phyloP scores from a whole-genome alignment of 2,329 filamentous ascomycete species.

The Esteya vermicola region DNA sequence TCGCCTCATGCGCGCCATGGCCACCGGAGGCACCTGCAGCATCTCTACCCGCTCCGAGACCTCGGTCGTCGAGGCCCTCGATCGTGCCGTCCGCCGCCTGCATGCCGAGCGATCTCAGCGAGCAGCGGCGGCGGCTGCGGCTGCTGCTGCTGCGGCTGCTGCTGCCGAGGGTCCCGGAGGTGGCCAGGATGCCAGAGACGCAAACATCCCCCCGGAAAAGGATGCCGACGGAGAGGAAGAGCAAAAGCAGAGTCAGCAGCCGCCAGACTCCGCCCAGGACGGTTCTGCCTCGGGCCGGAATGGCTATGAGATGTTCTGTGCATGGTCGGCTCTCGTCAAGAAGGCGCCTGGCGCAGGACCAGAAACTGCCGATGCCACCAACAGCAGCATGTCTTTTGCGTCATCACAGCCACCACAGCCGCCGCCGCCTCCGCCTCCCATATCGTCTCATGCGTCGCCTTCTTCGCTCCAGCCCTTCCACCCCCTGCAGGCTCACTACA shows the following conservation, averaged over 20 bases:
- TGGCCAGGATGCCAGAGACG: not conserved
- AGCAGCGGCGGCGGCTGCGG: not conserved
- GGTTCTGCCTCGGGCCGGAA: not conserved
- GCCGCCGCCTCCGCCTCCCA: too few species aligned
- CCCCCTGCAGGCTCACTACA: too few species aligned
- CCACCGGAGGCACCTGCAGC: slow-evolving; percentile 1
- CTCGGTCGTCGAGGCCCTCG: slow-evolving; percentile 4
- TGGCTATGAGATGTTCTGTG: slow-evolving; percentile 4
- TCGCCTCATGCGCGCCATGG: slow-evolving; percentile 3
- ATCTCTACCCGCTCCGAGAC: slow-evolving; percentile 4
- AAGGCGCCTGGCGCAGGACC: not conserved
- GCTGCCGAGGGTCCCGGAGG: not conserved
- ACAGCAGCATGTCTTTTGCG: not conserved
- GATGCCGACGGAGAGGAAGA: too few species aligned
- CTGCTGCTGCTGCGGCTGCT: not conserved
- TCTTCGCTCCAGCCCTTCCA: too few species aligned
- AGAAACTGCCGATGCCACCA: not conserved
- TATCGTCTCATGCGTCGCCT: too few species aligned
- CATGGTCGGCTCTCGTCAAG: not conserved
- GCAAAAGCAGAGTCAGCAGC: too few species aligned
- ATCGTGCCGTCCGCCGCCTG: slow-evolving; percentile 1
- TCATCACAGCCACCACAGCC: not conserved
- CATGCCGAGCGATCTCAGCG: slow-evolving; percentile 1
- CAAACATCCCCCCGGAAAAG: too few species aligned
- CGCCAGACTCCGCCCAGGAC: not conserved